These are phyloP conservation scores for Wallacemonas sp. DNA, from an alignment of 208 protist species.

Conservation along the genomic window DNA sequence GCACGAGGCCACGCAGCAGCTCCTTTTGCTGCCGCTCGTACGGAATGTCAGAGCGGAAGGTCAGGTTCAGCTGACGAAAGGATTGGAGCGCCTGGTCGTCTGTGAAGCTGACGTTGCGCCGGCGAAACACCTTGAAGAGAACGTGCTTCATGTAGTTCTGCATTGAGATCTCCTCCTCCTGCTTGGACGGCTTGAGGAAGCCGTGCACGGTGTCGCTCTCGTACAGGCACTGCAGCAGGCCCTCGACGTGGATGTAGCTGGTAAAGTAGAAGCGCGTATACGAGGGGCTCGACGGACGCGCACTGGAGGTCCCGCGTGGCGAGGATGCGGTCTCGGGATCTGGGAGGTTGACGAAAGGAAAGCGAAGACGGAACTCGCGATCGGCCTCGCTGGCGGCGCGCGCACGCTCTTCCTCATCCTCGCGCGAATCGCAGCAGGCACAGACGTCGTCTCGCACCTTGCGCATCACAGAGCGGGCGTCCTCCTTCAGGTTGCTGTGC, in stretches of 20 bases:
- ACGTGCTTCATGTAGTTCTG: conserved; percentile 67
- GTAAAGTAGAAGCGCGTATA: conserved; percentile 60
- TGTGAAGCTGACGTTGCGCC: conserved; percentile 51
- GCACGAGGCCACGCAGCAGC: conserved; percentile 27
- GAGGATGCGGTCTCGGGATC: conserved; percentile 2
- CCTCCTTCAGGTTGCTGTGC: conserved; percentile 45
- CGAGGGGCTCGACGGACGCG: not conserved
- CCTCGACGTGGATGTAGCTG: conserved; percentile 51
- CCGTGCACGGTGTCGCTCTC: conserved; percentile 45
- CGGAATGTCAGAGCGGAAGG: conserved; percentile 44
- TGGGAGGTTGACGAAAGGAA: conserved; percentile 52
- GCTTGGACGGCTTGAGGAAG: conserved; percentile 39
- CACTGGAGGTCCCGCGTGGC: not conserved
- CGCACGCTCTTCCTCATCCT: conserved; percentile 6
- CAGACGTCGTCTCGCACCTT: conserved; percentile 19
- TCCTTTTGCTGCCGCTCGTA: conserved; percentile 48
- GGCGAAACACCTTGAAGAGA: conserved; percentile 61
- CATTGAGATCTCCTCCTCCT: conserved; percentile 48
- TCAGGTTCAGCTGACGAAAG: conserved; percentile 40
- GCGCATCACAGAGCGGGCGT: conserved; percentile 37
- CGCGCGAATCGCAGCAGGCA: conserved; percentile 20
- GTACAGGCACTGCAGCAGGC: conserved; percentile 52
- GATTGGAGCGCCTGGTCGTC: conserved; percentile 32
- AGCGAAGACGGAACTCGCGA: conserved; percentile 47
- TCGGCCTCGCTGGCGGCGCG: conserved; percentile 22